Conservation (phyloP, 129 eudicot species). For the Heracleum sosnowskyi region DNA sequence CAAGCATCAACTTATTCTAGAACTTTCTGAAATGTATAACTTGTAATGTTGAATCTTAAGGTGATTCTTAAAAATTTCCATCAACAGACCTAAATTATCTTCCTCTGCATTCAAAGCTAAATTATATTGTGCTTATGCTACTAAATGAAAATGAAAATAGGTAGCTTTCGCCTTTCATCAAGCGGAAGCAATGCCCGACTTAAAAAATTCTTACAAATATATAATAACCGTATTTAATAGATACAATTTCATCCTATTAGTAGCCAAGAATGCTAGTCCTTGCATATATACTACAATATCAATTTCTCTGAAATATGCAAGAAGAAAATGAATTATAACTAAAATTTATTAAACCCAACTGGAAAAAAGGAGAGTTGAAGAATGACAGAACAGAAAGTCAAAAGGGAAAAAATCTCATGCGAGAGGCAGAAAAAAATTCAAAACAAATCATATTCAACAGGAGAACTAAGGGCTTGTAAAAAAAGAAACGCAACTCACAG, state of each 20-base stretch:
- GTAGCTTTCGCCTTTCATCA: neutral
- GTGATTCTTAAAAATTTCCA: neutral
- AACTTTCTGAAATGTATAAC: neutral
- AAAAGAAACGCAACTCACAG: neutral
- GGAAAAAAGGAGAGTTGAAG: neutral
- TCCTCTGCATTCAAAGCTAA: neutral
- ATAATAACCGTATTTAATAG: neutral
- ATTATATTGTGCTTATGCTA: neutral
- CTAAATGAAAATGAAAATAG: neutral
- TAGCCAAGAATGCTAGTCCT: neutral
- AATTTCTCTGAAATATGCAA: neutral
- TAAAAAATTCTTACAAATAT: neutral
- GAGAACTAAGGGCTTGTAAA: neutral
- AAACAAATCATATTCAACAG: neutral
- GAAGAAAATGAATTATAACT: neutral
- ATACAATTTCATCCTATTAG: neutral
- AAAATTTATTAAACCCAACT: neutral
- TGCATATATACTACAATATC: neutral
- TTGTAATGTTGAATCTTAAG: neutral
- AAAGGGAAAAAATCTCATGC: neutral
- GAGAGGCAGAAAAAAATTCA: neutral
- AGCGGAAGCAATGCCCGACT: neutral
- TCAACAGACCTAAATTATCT: neutral
- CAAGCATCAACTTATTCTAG: neutral
- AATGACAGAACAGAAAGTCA: neutral